Percentiles rank a stretch among this genome's conserved stretches.
phyloP scores from a whole-genome alignment of 129 eudicot species.

The Gnaphalium uliginosum region DNA sequence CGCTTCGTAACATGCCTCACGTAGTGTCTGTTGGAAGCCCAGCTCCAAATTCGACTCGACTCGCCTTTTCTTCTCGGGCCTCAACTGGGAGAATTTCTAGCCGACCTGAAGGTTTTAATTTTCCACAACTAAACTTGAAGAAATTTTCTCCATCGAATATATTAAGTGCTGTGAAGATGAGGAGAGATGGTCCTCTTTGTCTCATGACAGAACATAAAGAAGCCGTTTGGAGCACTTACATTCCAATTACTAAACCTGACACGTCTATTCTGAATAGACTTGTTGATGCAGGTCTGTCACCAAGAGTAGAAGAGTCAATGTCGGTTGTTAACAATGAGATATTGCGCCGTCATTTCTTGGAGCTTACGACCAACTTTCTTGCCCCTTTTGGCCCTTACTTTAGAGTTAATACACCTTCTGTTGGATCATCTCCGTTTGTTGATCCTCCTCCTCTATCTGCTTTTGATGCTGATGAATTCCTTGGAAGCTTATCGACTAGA shows the following conservation, averaged over 20 bases:
- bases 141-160: slow-evolving; percentile 81
- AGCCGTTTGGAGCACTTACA: slow-evolving; percentile 80
- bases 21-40: slow-evolving; percentile 88
- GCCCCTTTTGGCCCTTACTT: slow-evolving; percentile 96
- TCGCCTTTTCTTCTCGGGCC: slow-evolving; percentile 48
- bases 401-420: slow-evolving; percentile 78
- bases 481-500: slow-evolving; percentile 70
- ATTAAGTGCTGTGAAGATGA: slow-evolving; percentile 74
- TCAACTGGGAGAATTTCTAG: slow-evolving; percentile 48
- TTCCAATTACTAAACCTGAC: slow-evolving; percentile 84
- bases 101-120: slow-evolving; percentile 53
- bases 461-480: slow-evolving; percentile 75
- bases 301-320: slow-evolving; percentile 97
- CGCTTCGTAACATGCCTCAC: slow-evolving; percentile 80
- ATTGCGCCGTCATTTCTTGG: slow-evolving; percentile 92
- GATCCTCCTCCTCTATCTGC: slow-evolving; percentile 86
- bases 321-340: slow-evolving; percentile 97
- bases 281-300: slow-evolving; percentile 92
- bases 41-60: slow-evolving; percentile 57
- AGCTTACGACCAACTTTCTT: slow-evolving; percentile 89
- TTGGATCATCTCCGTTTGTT: slow-evolving; percentile 85
- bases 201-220: slow-evolving; percentile 96
- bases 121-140: slow-evolving; percentile 62
- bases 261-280: slow-evolving; percentile 91
- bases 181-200: slow-evolving; percentile 93